Percentiles rank a stretch among this genome's conserved stretches.
Conservation (phyloP, 257 asterid genomes). For the Rhazya stricta region DNA sequence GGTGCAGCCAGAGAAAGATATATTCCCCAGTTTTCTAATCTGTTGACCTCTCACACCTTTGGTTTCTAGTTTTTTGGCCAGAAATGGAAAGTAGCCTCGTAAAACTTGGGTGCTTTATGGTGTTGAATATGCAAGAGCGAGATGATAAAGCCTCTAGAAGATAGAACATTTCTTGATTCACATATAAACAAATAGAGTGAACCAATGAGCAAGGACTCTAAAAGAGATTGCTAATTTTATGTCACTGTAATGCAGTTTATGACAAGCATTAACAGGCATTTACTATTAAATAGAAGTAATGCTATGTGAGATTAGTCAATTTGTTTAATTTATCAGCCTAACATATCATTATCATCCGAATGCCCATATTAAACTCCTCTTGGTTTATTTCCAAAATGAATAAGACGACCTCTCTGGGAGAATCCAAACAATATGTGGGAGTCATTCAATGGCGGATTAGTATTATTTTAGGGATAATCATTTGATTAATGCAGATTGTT, state of each 20-base stretch:
- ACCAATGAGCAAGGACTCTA: neutral
- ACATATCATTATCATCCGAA: too few species aligned
- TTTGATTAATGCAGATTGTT: neutral
- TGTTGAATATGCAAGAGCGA: neutral
- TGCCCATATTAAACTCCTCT: too few species aligned
- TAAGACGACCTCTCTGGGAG: neutral
- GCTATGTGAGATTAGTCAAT: neutral
- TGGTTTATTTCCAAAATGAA: neutral
- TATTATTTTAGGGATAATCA: neutral
- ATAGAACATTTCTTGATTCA: neutral
- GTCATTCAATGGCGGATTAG: neutral
- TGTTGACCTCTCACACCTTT: neutral
- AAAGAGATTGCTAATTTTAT: neutral
- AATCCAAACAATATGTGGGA: neutral
- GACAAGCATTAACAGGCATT: neutral
- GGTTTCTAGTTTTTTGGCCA: neutral
- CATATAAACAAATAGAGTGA: slow-evolving; percentile 1
- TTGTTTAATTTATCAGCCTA: too few species aligned
- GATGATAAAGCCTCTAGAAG: neutral
- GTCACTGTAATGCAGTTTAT: neutral
- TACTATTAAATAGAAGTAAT: neutral
- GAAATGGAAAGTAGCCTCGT: neutral
- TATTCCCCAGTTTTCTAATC: neutral
- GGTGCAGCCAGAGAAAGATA: neutral
- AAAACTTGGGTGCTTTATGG: neutral